Conservation (phyloP, 2,329 filamentous ascomycete species). For the Gliomastix tumulicola region DNA sequence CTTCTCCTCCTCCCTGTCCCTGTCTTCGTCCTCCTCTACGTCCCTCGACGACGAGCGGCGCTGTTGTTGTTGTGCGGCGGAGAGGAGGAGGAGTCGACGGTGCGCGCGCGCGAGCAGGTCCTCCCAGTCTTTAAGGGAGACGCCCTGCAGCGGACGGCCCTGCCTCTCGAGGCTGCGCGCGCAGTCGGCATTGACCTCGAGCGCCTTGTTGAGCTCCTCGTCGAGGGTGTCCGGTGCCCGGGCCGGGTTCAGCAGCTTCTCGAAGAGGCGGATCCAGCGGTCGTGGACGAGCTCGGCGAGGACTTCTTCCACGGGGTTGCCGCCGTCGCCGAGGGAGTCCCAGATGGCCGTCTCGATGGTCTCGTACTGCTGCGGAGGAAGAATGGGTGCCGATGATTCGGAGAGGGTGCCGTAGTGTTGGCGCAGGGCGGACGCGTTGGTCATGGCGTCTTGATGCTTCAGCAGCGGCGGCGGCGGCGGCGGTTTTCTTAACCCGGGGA, state of each 20-base stretch:
- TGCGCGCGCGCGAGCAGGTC: slow-evolving; percentile 8
- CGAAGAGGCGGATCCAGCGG: slow-evolving; percentile 15
- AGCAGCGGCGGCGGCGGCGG: slow-evolving; percentile 4
- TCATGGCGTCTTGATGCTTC: slow-evolving; percentile 6
- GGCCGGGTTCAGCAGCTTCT: background rate
- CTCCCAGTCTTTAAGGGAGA: slow-evolving; percentile 11
- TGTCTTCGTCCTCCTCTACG: background rate
- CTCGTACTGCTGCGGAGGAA: background rate
- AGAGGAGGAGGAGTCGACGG: slow-evolving; percentile 1
- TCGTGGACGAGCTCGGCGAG: slow-evolving; percentile 15
- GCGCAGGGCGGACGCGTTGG: slow-evolving; percentile 1
- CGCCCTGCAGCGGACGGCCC: background rate
- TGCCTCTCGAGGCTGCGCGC: slow-evolving; percentile 6
- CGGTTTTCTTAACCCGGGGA: too few species aligned
- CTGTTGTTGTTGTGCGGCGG: slow-evolving; percentile 1
- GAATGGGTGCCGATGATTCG: too few species aligned
- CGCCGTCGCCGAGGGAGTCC: background rate
- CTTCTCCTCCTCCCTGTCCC: background rate
- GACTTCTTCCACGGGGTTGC: slow-evolving; percentile 1
- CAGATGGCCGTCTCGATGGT: slow-evolving; percentile 4
- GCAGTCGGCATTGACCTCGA: slow-evolving; percentile 17
- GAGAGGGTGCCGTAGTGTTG: too few species aligned
- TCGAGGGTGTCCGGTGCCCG: slow-evolving; percentile 7
- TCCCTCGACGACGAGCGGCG: too few species aligned
- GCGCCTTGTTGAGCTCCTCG: slow-evolving; percentile 11